These are phyloP conservation scores for Fusarium equiseti DNA, from an alignment of 2,329 filamentous ascomycete genomes.

Conservation along the genomic window DNA sequence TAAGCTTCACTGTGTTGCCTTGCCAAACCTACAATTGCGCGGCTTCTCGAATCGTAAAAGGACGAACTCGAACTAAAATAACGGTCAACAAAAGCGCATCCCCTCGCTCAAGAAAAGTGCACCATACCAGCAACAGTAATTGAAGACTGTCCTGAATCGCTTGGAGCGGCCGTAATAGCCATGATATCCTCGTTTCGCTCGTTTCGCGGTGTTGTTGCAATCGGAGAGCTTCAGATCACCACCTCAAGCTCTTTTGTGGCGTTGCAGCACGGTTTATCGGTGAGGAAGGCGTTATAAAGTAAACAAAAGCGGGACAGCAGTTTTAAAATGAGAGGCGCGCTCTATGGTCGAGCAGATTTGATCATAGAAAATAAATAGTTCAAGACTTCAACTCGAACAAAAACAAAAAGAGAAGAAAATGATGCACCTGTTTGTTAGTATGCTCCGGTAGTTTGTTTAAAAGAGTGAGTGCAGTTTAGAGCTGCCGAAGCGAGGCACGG, in stretches of 20 bases:
- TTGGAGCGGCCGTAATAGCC: slow-evolving; percentile 43
- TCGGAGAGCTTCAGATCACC: slow-evolving; percentile 2
- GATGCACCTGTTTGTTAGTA: slow-evolving; percentile 33
- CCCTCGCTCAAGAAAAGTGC: neutral
- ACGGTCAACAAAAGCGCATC: slow-evolving; percentile 45
- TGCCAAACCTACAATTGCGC: slow-evolving; percentile 78
- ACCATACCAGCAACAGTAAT: slow-evolving; percentile 69
- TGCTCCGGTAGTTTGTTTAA: slow-evolving; percentile 14
- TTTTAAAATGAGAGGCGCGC: slow-evolving; percentile 34
- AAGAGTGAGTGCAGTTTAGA: slow-evolving; percentile 20
- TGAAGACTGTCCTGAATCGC: slow-evolving; percentile 59
- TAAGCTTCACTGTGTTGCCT: neutral
- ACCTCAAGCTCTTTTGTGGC: slow-evolving; percentile 14
- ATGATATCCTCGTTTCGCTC: slow-evolving; percentile 25
- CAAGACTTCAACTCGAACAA: slow-evolving; percentile 21
- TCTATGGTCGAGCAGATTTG: slow-evolving; percentile 19
- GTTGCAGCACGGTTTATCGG: neutral
- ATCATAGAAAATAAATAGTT: slow-evolving; percentile 43
- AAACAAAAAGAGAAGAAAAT: slow-evolving; percentile 48
- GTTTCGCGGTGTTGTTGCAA: neutral
- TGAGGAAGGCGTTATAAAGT: slow-evolving; percentile 25
- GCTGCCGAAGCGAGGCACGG: slow-evolving; percentile 26
- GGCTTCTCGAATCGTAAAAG: slow-evolving; percentile 89
- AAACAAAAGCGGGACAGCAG: slow-evolving; percentile 36
- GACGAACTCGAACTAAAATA: slow-evolving; percentile 72